Base-by-base conservation (phyloP, 1,284 basidiomycete species). In the Takashimella koratensis region DNA sequence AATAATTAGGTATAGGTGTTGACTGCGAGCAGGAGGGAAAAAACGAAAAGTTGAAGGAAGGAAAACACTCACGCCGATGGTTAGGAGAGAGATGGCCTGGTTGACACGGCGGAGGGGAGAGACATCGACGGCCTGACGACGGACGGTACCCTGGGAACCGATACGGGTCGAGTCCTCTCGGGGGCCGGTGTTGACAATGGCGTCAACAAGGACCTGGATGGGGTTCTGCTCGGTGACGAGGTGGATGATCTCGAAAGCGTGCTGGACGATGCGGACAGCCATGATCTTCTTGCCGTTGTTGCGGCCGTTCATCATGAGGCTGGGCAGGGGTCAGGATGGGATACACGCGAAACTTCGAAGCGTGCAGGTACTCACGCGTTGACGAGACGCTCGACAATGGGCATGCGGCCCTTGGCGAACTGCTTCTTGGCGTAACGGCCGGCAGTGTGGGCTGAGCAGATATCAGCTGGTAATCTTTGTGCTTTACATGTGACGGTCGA, bases 351-450 rank as follows among this genome's bases (percentile, higher is more conserved):
- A 43, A 12, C 12, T 43, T 6, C 42, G 10, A 43, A 43, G 20
- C 19, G 13, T 43, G 16, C 19, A 39, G 24, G 6, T 20, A 78
- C 85, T 71, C 74, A 92, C 91, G 88, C 89, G 84, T 98, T 95
- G 65, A 98, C 95, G 68, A 98, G 84, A 75, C 95, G 92, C 82
- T 98, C 95, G 70, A 98, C 96, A 76, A 98, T 96, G 74, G 96
- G 96, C 95, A 98, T 98, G 80, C 96, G 91, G 20, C 93, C 93
- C 87, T 99, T 99, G 84, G 95, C 96, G 87, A 99, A 99, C 79
- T 97, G 93, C 84, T 98, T 98, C 84, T 93, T 93, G 76, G 94
- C 91, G 79, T 98, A 98, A 79, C 96, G 92, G 67, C 96, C 96
- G 67, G 95, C 94, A 60, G 96, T 98, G 85, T 98, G 95, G 59